phyloP scores from a whole-genome alignment of 768 basidiomycete genomes.

The Trametes gibbosa region DNA sequence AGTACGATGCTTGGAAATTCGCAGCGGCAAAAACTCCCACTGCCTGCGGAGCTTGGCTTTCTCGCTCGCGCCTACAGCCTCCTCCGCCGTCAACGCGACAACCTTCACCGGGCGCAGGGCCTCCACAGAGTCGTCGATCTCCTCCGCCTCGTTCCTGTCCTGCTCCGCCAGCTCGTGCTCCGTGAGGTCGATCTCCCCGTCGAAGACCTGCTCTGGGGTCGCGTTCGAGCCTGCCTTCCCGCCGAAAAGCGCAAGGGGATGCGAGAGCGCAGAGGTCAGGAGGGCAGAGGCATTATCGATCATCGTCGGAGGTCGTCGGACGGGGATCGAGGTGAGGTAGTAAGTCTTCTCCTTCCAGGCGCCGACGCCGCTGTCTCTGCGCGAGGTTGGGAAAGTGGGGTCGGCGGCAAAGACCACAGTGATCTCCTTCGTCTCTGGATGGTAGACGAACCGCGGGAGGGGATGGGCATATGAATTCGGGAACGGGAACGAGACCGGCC shows the following conservation, averaged over 20 bases:
- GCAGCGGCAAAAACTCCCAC: constrained; percentile 49
- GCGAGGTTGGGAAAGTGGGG: constrained; percentile 55
- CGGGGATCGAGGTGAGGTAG: constrained; percentile 63
- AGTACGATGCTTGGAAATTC: constrained; percentile 30
- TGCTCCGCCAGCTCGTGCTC: constrained; percentile 80
- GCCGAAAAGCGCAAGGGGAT: constrained; percentile 56
- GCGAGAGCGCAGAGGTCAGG: constrained; percentile 56
- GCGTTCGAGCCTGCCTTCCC: constrained; percentile 25
- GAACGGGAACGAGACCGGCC: constrained; percentile 72
- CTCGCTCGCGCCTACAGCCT: constrained; percentile 29
- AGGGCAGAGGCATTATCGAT: constrained; percentile 71
- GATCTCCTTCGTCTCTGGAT: constrained; percentile 53
- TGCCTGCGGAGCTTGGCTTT: constrained; percentile 41
- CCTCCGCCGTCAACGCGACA: constrained; percentile 42
- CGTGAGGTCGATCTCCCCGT: constrained; percentile 60
- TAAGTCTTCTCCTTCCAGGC: constrained; percentile 60
- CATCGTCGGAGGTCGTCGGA: constrained; percentile 64
- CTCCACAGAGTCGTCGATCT: constrained; percentile 72
- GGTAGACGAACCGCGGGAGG: constrained; percentile 67
- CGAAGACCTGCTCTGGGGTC: constrained; percentile 67
- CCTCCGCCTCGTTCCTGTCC: constrained; percentile 74
- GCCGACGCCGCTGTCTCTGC: constrained; percentile 13
- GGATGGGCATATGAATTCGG: constrained; percentile 79
- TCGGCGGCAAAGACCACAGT: constrained; percentile 58
- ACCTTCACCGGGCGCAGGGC: constrained; percentile 53